phyloP scores from a whole-genome alignment of 2,329 filamentous ascomycete genomes.

The Tolypocladium pustulatum region DNA sequence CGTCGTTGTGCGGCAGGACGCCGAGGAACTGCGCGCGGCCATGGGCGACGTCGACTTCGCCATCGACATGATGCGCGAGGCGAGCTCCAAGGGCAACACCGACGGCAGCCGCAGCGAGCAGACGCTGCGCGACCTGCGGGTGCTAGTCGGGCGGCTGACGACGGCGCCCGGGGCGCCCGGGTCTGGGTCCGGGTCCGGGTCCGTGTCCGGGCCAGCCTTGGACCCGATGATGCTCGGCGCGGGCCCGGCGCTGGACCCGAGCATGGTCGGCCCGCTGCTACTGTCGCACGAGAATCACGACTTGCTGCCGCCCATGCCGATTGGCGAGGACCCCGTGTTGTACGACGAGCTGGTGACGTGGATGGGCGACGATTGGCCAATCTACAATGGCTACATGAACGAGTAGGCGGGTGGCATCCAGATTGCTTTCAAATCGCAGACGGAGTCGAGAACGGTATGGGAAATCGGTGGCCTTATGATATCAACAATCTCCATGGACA shows the following conservation, averaged over 20 bases:
- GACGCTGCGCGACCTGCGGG: constrained; percentile 26
- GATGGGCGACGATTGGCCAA: constrained; percentile 26
- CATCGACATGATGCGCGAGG: constrained; percentile 28
- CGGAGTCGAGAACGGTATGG: not conserved
- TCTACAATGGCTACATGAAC: constrained; percentile 15
- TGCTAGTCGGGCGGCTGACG: constrained; percentile 24
- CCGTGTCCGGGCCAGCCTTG: not conserved
- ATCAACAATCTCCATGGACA: not conserved
- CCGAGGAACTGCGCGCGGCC: constrained; percentile 11
- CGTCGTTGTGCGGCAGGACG: constrained; percentile 16
- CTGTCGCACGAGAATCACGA: constrained; percentile 8
- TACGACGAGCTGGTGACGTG: constrained; percentile 26
- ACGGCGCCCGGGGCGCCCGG: constrained; percentile 7
- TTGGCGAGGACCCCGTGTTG: constrained; percentile 19
- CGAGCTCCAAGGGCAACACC: constrained; percentile 25
- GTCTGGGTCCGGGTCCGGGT: not conserved
- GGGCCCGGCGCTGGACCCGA: constrained; percentile 6
- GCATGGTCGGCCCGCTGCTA: constrained; percentile 11
- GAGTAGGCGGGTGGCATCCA: not conserved
- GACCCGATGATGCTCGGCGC: constrained; percentile 8
- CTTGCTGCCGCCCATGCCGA: constrained; percentile 13
- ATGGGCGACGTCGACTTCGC: constrained; percentile 27
- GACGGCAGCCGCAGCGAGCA: constrained; percentile 26
- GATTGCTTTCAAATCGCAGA: not conserved
- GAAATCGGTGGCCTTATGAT: not conserved